These are phyloP conservation scores for Trametes villosa DNA, from an alignment of 768 basidiomycete species.

Conservation along the genomic window DNA sequence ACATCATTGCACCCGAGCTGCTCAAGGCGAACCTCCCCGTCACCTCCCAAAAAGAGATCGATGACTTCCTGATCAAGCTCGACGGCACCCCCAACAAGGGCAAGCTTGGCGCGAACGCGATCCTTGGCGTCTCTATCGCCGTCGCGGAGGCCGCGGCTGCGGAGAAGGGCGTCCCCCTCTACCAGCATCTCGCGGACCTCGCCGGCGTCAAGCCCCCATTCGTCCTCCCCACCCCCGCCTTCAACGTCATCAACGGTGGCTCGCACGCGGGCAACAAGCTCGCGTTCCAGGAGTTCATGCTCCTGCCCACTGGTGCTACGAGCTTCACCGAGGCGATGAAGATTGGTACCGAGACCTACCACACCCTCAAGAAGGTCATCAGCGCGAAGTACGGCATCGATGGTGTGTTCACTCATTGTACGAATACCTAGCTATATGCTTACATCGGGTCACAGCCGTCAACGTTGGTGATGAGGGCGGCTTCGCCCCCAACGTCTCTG, in stretches of 20 bases:
- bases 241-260: conserved; percentile 99
- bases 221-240: conserved; percentile 88
- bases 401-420: conserved; percentile 55
- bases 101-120: conserved; percentile 98
- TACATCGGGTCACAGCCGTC: conserved; percentile 62
- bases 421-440: background rate
- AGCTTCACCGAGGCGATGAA: conserved; percentile 98
- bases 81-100: conserved; percentile 99
- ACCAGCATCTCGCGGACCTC: conserved; percentile 95
- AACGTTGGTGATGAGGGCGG: conserved; percentile 99
- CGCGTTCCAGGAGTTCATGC: conserved; percentile 99
- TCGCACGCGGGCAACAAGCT: conserved; percentile 99
- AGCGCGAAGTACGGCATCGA: conserved; percentile 99
- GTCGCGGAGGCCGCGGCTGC: conserved; percentile 91
- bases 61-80: conserved; percentile 97
- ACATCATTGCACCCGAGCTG: conserved; percentile 84
- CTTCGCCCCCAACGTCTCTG: conserved; percentile 97
- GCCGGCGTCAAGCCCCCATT: conserved; percentile 95
- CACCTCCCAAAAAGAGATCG: conserved; percentile 92
- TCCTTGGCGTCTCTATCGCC: conserved; percentile 97
- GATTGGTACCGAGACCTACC: conserved; percentile 97
- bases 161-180: conserved; percentile 94
- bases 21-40: conserved; percentile 84
- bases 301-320: conserved; percentile 91
- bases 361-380: conserved; percentile 99